A percentile compares a stretch with the other conserved stretches of the same genome.
These are phyloP conservation scores for Nephelium lappaceum DNA, from an alignment of 345 rosid genomes.

Conservation along the genomic window DNA sequence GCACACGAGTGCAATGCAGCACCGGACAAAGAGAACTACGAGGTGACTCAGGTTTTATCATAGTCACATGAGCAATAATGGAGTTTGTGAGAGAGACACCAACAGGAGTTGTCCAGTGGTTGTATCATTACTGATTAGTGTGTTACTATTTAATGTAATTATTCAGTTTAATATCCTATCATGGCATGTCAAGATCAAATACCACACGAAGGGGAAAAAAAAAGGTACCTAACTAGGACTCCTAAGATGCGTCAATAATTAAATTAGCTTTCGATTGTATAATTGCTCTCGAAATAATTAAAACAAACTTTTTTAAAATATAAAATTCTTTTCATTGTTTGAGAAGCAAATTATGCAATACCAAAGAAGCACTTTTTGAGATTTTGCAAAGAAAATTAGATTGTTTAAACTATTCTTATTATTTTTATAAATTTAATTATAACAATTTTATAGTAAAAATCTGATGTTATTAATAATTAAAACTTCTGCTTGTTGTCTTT, in stretches of 20 bases:
- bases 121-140: not conserved
- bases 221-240: not conserved
- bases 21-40: conserved; percentile 6
- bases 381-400: not conserved
- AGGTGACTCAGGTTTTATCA: not conserved
- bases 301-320: no score
- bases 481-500: not conserved
- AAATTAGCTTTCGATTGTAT: not conserved
- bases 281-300: no score
- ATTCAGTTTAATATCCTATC: conserved; percentile 1
- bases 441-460: no score
- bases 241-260: not conserved
- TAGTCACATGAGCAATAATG: conserved; percentile 3
- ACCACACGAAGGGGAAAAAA: not conserved
- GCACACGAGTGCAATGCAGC: not conserved
- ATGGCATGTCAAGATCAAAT: not conserved
- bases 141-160: not conserved
- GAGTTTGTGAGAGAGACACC: not conserved
- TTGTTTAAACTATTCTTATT: no score
- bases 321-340: no score
- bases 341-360: no score
- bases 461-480: no score
- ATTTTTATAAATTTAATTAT: no score
- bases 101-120: not conserved
- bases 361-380: not conserved